Evolutionary conservation across 306 rosid genomes (phyloP).

Genomic region (Rubus parviflorus): DNA sequence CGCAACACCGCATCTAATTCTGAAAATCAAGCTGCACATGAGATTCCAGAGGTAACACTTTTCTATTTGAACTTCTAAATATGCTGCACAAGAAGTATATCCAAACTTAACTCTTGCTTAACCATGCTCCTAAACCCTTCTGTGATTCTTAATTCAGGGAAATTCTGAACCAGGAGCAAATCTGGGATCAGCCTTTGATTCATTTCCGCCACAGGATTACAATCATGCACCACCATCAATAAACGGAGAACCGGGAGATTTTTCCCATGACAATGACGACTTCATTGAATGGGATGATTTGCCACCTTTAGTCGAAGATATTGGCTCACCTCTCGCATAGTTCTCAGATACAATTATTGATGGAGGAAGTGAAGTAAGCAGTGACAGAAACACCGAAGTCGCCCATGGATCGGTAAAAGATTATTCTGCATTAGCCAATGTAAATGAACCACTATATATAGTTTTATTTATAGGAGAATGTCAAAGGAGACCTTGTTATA

Average conservation of each 20-base stretch:
- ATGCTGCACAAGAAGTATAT: conserved; percentile 3
- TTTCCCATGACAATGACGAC: conserved; percentile 2
- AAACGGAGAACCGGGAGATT: not conserved
- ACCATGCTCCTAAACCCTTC: too few species aligned
- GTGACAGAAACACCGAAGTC: not conserved
- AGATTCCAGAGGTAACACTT: conserved; percentile 30
- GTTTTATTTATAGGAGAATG: not conserved
- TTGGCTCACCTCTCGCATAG: conserved; percentile 8
- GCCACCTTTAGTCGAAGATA: not conserved
- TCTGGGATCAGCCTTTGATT: not conserved
- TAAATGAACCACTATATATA: conserved; percentile 5
- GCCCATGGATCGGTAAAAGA: conserved; percentile 24
- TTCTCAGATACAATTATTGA: conserved; percentile 17
- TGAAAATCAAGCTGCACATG: not conserved
- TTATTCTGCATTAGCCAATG: conserved; percentile 1
- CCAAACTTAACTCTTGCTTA: conserved; percentile 10
- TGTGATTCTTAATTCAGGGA: conserved; percentile 33
- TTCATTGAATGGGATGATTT: conserved; percentile 5
- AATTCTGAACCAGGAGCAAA: not conserved
- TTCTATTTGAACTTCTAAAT: not conserved
- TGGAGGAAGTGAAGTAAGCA: not conserved
- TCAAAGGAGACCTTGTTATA: conserved; percentile 5
- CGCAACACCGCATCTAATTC: not conserved
- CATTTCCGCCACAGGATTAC: not conserved
- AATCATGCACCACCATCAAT: not conserved